Base-by-base conservation (phyloP, 306 rosid species). In the Aeschynomene evenia region DNA sequence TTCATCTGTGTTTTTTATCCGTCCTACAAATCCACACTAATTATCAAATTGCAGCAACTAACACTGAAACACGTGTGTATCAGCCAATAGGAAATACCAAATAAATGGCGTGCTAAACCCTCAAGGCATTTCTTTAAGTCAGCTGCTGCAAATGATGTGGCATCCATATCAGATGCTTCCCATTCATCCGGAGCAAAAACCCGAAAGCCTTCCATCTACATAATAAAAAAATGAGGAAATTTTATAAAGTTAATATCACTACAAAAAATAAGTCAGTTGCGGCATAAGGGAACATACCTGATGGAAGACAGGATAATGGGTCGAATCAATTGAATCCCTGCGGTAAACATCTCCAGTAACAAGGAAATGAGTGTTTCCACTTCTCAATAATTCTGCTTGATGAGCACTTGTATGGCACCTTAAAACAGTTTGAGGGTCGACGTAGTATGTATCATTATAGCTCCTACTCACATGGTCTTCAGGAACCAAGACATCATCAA, bases 391-490 rank as follows among this genome's bases (percentile, higher is more conserved):
- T 73, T 91, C 92, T 5, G 96, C 97, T 81, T 95, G 97, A 77
- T 95, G 99, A 70, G 99, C 97, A 83, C 99, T 95, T 63, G 96
- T 91, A 79, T 95, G 96, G 71, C 99, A 91, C 86, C 99, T 87
- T 77, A 95, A 83, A 77, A 95, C 95, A 28, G 96, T 83, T 81
- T 81, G 85, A 43, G 91, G 77, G 81, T 91, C 95, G 54, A 87
- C 18, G 49, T 95, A 91, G 74, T 95, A 91, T 6, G 97, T 95
- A 73, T 95, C 99, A 62, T 95, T 95, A 68, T 87, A 91, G 80
- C 97, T 95, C 77, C 99, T 86, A 64, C 97, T 91, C 43, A 91
- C 92, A 65, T 91, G 97, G 74, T 95, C 99, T 57, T 80, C 85
- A 67, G 97, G 99, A 85, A 95, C 99, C 81, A 95, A 82, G 63